Evolutionary conservation across 768 basidiomycete species (phyloP).

Genomic region (Podaxis pistillaris): DNA sequence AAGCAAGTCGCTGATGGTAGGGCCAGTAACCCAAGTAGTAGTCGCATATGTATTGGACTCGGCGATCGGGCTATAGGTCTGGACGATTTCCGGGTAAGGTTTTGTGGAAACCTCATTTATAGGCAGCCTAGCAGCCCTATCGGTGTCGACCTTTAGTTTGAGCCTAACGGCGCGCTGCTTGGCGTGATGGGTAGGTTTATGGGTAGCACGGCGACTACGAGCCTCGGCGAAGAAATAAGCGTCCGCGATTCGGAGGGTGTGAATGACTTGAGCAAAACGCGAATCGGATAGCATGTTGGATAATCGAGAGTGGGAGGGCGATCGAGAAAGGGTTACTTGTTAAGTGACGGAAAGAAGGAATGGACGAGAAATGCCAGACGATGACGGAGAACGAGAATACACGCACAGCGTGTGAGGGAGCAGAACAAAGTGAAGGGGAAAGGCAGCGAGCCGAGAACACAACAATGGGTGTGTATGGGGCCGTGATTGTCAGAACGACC

Average conservation of each 20-base stretch:
- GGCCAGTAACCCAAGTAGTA: constrained; percentile 1
- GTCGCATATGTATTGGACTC: neutral
- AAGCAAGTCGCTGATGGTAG: neutral
- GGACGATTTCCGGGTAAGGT: neutral
- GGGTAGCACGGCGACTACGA: constrained; percentile 31
- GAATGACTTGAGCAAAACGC: constrained; percentile 24
- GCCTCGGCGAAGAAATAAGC: constrained; percentile 38
- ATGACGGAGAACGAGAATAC: constrained; percentile 21
- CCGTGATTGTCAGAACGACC: neutral
- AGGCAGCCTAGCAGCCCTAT: constrained; percentile 35
- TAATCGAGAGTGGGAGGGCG: neutral
- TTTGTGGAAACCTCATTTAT: constrained; percentile 27
- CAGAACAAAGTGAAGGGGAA: constrained; percentile 15
- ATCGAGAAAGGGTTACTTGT: neutral
- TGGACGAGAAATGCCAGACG: neutral
- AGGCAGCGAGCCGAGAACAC: constrained; percentile 13
- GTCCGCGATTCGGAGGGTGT: constrained; percentile 44
- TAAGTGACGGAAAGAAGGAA: neutral
- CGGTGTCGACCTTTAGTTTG: constrained; percentile 44
- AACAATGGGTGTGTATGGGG: constrained; percentile 9
- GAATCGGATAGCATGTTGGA: constrained; percentile 8
- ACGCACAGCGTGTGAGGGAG: constrained; percentile 34
- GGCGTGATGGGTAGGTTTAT: constrained; percentile 43
- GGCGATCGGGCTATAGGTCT: constrained; percentile 4
- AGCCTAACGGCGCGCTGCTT: constrained; percentile 42